A percentile compares a stretch with the other conserved stretches of the same genome.
These are phyloP conservation scores for Hericium alpestre DNA, from an alignment of 768 basidiomycete genomes.

Conservation along the genomic window DNA sequence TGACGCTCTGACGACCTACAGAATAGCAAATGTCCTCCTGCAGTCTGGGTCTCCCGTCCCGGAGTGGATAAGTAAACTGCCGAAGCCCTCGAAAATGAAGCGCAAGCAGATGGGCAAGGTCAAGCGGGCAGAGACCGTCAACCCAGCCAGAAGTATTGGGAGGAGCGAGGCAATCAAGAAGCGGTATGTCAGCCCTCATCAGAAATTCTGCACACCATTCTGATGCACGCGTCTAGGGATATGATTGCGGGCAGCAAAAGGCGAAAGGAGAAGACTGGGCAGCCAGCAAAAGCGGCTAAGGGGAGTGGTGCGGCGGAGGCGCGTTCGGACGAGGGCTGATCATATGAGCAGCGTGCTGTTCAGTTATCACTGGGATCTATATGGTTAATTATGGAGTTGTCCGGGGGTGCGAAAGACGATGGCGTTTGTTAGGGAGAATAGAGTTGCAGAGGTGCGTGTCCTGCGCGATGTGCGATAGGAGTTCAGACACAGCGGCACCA, in stretches of 20 bases:
- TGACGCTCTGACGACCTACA: slow-evolving; percentile 19
- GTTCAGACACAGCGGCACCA: no score
- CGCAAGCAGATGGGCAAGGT: slow-evolving; percentile 76
- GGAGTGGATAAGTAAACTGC: slow-evolving; percentile 92
- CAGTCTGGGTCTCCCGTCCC: slow-evolving; percentile 87
- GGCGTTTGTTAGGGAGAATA: no score
- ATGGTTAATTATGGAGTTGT: no score
- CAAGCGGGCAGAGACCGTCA: slow-evolving; percentile 68
- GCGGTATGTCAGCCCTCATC: slow-evolving; percentile 31
- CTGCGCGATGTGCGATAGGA: no score
- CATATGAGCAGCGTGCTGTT: no score
- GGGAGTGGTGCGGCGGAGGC: background rate
- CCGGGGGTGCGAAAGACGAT: no score
- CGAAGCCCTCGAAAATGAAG: slow-evolving; percentile 85
- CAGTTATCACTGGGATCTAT: no score
- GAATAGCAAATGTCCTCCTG: slow-evolving; percentile 91
- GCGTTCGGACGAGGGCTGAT: no score
- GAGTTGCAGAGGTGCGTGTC: no score
- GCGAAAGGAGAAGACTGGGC: slow-evolving; percentile 62
- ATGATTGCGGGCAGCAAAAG: slow-evolving; percentile 12
- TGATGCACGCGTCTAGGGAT: slow-evolving; percentile 11
- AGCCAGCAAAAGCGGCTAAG: slow-evolving; percentile 18
- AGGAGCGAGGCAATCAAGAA: slow-evolving; percentile 64
- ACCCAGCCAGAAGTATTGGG: slow-evolving; percentile 58
- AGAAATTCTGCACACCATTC: background rate